Evolutionary conservation across 352 stramenopile species (phyloP), one percentile per base, ranked within the genome.

Genomic region (Phytophthora cactorum): DNA sequence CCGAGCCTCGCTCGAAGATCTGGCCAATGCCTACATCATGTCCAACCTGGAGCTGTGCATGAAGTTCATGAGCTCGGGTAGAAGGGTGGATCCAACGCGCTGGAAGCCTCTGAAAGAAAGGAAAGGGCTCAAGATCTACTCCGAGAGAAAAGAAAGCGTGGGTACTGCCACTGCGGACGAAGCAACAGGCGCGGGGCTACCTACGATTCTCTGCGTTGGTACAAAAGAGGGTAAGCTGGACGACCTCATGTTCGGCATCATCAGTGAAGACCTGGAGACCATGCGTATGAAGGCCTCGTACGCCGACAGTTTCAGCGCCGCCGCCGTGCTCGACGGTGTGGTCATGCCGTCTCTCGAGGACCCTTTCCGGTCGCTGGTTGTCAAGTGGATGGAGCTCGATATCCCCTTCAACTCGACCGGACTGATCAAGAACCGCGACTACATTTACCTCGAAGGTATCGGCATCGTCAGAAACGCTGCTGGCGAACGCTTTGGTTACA

Each of bases 51-150:
- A 39, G 34, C 34, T 39, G 6, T 39, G 34, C 9, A 39, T 39
- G 34, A 39, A 39, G 12, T 39, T 39, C 8, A 39, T 56, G 50
- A 56, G 8, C 29, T 56, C 50, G 0, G 31, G 31, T 2, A 56
- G 50, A 17, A 56, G 15, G 31, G 29, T 56, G 50, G n/a, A 44
- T 11, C 50, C 50, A 43, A n/a, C 31, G 31, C 50, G 50, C 31
- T 56, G 50, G 50, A 56, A 56, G 14, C 50, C 50, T 45, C 50
- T 56, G 31, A 56, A 56, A 8, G 50, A 56, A 31, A 41, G 32
- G n/a, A 56, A 56, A 45, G 50, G 50, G n/a, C 50, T 56, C 50
- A 56, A 56, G 11, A 56, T 56, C 17, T 45, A 56, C 50, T 56
- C 31, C 5, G 50, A 56, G 34, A 41, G 50, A 17, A 10, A 5